Conservation (phyloP, 176 grass and related monocot genomes). For the Avena sativa region DNA sequence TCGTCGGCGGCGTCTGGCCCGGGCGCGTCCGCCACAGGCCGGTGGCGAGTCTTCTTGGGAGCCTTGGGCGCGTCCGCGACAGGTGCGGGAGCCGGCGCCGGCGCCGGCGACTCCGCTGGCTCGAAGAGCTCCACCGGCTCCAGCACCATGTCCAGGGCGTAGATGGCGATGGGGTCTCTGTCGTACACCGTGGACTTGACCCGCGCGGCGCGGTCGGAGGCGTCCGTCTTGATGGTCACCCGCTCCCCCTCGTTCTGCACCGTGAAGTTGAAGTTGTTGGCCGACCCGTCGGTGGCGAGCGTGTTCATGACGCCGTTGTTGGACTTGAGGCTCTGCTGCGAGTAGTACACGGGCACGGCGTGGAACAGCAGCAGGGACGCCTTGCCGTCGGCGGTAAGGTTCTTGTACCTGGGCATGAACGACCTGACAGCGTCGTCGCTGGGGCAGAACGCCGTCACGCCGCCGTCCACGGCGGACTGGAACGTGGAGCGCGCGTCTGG, state of each 20-base stretch:
- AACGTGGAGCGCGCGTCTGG: slow-evolving; percentile 36
- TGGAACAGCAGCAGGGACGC: slow-evolving; percentile 86
- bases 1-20: slow-evolving; percentile 41
- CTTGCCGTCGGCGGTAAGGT: slow-evolving; percentile 67
- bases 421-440: slow-evolving; percentile 55
- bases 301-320: slow-evolving; percentile 90
- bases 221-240: slow-evolving; percentile 64
- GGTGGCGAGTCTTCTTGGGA: slow-evolving; percentile 35
- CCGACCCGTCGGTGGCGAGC: slow-evolving; percentile 76
- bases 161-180: slow-evolving; percentile 73
- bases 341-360: slow-evolving; percentile 77
- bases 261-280: slow-evolving; percentile 83
- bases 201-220: slow-evolving; percentile 44
- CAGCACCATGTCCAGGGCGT: slow-evolving; percentile 62
- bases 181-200: slow-evolving; percentile 59
- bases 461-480: slow-evolving; percentile 58
- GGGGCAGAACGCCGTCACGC: slow-evolving; percentile 78
- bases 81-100: slow-evolving; percentile 42
- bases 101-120: slow-evolving; percentile 38
- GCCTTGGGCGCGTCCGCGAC: slow-evolving; percentile 58
- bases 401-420: slow-evolving; percentile 74
- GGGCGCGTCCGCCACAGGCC: slow-evolving; percentile 60
- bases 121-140: slow-evolving; percentile 82
- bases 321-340: slow-evolving; percentile 66
- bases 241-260: slow-evolving; percentile 77